A percentile compares a stretch with the other conserved stretches of the same genome.
These are phyloP conservation scores for Rutidosis leptorrhynchoides DNA, from an alignment of 129 eudicot species.

Conservation along the genomic window DNA sequence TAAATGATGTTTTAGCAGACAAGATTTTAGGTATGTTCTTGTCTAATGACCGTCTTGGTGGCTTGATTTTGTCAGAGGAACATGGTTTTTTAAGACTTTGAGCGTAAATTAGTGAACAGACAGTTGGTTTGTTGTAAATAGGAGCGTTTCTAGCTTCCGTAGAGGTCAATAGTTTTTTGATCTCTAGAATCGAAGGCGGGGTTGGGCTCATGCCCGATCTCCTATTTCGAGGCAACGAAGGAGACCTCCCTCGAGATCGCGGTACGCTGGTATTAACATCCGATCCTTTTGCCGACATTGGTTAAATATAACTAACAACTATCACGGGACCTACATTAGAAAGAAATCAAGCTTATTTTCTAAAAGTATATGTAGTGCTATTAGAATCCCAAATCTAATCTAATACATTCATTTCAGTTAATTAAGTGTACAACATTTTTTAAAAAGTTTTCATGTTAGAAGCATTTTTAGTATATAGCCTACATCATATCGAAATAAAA, in stretches of 20 bases:
- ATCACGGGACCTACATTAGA: slow-evolving; percentile 23
- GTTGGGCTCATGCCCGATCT: background rate
- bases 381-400: too few relatives aligned
- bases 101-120: slow-evolving; percentile 17
- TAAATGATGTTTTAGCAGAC: slow-evolving; percentile 18
- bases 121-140: slow-evolving; percentile 42
- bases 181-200: slow-evolving; percentile 22
- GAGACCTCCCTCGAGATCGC: slow-evolving; percentile 35
- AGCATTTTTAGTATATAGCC: too few relatives aligned
- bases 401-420: background rate
- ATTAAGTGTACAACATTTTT: background rate
- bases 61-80: slow-evolving; percentile 16
- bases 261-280: background rate
- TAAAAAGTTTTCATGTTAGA: too few relatives aligned
- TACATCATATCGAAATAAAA: too few relatives aligned
- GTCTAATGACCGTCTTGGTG: slow-evolving; percentile 37
- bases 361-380: background rate
- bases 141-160: slow-evolving; percentile 22
- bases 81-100: slow-evolving; percentile 14
- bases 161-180: slow-evolving; percentile 12
- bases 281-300: slow-evolving; percentile 28
- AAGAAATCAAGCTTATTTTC: background rate
- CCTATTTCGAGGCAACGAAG: slow-evolving; percentile 22
- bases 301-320: slow-evolving; percentile 19
- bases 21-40: slow-evolving; percentile 28